These are phyloP conservation scores for Chlamydomonas sp. DNA, from an alignment of 139 green algal genomes.

Conservation along the genomic window DNA sequence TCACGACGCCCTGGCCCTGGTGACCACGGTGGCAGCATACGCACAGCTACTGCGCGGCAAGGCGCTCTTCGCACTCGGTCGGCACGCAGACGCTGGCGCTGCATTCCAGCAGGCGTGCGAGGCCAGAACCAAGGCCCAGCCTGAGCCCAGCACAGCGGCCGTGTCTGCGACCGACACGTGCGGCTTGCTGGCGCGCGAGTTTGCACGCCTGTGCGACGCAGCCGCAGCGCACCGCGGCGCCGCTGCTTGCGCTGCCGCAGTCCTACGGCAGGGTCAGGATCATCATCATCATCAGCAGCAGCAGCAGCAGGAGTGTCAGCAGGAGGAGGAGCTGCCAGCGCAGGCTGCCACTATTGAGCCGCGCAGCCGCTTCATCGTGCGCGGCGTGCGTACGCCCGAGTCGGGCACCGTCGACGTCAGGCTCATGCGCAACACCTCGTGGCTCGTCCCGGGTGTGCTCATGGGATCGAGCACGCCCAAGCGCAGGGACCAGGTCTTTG, in stretches of 20 bases:
- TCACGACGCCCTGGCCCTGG: no score
- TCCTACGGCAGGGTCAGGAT: no score
- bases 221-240: background rate
- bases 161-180: no score
- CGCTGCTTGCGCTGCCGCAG: background rate
- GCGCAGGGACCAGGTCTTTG: conserved; percentile 18
- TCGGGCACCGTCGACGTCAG: background rate
- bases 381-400: background rate
- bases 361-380: conserved; percentile 9
- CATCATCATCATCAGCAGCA: no score
- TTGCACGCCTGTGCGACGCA: background rate
- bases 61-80: no score
- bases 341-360: conserved; percentile 4
- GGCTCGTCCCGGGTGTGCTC: conserved; percentile 22
- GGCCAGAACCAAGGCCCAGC: no score
- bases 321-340: background rate
- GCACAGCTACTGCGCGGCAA: conserved; percentile 16
- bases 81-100: no score
- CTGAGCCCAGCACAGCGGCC: no score
- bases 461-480: conserved; percentile 31
- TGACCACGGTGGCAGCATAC: conserved; percentile 14
- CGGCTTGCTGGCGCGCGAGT: background rate
- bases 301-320: background rate
- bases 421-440: conserved; percentile 31
- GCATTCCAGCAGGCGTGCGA: no score